phyloP scores from a whole-genome alignment of 345 rosid species.

The Arabis hirsuta region DNA sequence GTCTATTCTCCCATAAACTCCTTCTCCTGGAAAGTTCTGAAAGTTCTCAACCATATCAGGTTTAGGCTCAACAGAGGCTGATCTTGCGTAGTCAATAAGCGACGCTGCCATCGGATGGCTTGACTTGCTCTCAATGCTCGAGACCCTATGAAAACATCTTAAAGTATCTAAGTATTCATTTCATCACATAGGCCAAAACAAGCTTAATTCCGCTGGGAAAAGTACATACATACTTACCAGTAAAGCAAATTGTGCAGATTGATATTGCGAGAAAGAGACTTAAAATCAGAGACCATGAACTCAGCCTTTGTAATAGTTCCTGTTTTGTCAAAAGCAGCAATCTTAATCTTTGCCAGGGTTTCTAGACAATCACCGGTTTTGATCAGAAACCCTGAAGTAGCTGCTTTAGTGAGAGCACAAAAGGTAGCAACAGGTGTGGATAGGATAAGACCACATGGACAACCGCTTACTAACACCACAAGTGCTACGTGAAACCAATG shows the following conservation, averaged over 20 bases:
- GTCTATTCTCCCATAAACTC: slow-evolving; percentile 74
- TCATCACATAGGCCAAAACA: background rate
- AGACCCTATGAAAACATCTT: slow-evolving; percentile 54
- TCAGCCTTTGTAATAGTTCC: slow-evolving; percentile 92
- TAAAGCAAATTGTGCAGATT: slow-evolving; percentile 50
- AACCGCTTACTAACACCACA: slow-evolving; percentile 83
- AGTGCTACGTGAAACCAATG: slow-evolving; percentile 78
- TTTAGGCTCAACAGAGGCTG: slow-evolving; percentile 59
- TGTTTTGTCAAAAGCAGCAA: slow-evolving; percentile 80
- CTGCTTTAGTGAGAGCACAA: slow-evolving; percentile 87
- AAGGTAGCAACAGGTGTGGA: slow-evolving; percentile 92
- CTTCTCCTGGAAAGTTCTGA: slow-evolving; percentile 86
- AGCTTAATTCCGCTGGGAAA: background rate
- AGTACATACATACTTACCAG: slow-evolving; percentile 53
- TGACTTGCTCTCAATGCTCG: slow-evolving; percentile 89
- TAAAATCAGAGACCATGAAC: slow-evolving; percentile 66
- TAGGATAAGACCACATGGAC: slow-evolving; percentile 87
- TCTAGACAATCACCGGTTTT: slow-evolving; percentile 84
- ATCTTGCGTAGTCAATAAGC: slow-evolving; percentile 64
- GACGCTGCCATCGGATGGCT: slow-evolving; percentile 92
- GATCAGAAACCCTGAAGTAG: slow-evolving; percentile 73
- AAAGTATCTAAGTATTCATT: background rate
- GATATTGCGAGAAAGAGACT: slow-evolving; percentile 47
- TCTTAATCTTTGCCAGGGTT: slow-evolving; percentile 66
- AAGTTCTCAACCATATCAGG: slow-evolving; percentile 67